These are phyloP conservation scores for Debaryomyces prosopidis DNA, from an alignment of 805 yeast genomes.

Conservation along the genomic window DNA sequence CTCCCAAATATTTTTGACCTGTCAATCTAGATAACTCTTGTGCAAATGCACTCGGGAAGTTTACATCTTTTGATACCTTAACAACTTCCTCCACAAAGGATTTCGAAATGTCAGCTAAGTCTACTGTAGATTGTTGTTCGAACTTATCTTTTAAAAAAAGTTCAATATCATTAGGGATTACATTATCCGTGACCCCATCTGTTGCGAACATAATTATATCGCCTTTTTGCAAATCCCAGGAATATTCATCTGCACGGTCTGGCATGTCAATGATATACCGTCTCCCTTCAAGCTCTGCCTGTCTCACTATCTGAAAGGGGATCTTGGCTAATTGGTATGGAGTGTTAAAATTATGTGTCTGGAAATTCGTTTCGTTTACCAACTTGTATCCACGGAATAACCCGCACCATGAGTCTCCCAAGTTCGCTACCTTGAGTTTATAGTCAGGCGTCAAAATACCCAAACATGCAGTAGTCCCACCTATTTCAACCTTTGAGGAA, in stretches of 20 bases:
- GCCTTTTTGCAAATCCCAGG: conserved; percentile 62
- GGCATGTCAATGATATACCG: conserved; percentile 75
- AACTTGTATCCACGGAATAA: conserved; percentile 68
- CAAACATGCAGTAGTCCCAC: conserved; percentile 91
- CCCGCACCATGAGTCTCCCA: conserved; percentile 96
- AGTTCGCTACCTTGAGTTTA: conserved; percentile 68
- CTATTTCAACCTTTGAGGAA: conserved; percentile 71
- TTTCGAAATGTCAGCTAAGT: conserved; percentile 49
- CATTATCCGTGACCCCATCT: conserved; percentile 91
- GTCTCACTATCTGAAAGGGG: conserved; percentile 58
- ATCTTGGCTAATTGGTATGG: conserved; percentile 89
- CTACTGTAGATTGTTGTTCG: conserved; percentile 24
- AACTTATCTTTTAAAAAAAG: conserved; percentile 60
- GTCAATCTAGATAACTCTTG: conserved; percentile 68
- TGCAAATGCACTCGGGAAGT: conserved; percentile 83
- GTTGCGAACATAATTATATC: conserved; percentile 87
- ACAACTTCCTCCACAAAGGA: conserved; percentile 67
- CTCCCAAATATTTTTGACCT: conserved; percentile 77
- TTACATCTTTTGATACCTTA: conserved; percentile 66
- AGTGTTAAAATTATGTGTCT: conserved; percentile 86
- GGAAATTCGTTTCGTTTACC: conserved; percentile 67
- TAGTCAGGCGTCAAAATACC: conserved; percentile 63
- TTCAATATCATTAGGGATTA: conserved; percentile 70
- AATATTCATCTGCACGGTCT: conserved; percentile 61
- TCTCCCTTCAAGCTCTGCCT: conserved; percentile 55